Evolutionary conservation across 345 rosid genomes (phyloP), one percentile per base, ranked within the genome.

Genomic region (Brassica nigra): DNA sequence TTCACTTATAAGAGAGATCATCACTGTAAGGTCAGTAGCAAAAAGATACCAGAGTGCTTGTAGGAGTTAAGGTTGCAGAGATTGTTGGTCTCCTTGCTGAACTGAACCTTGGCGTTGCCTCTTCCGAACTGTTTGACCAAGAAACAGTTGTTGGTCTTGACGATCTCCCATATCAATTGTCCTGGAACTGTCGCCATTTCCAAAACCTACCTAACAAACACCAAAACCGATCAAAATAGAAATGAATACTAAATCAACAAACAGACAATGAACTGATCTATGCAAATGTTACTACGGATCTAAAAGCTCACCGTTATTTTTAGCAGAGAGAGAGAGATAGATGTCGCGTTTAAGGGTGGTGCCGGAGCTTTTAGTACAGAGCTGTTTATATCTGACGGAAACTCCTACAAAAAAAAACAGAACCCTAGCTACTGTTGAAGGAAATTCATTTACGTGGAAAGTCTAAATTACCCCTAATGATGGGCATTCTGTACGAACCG

Each of bases 181-280:
- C 88, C 91, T 18, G 97, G 90, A 49, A 89, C 92, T 33, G 97
- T 85, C 68, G 94, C 84, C 97, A 91, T 91, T 77, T 80, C 71
- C 61, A 7, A 12, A 14, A 66, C 75, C 81, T 67, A 70, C 9
- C 37, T 34, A 6, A 34, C 37, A 34, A 33, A 33, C 36, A 5
- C 37, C 37, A n/a, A n/a, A n/a, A 66, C 78, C 81, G 54, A 70
- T 14, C 47, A 65, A 11, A 61, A 54, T 1, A 14, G 4, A 36
- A 62, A 5, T 10, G 0, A 6, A 66, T 20, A 49, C 0, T 49
- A 1, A 39, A 71, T 47, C 62, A 54, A 30, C 23, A n/a, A 61
- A 49, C 65, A n/a, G 2, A 49, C 57, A 49, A 49, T 6, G 18
- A 49, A n/a, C 1, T 62, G 3, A 73, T 64, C 66, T 16, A 71